These are phyloP conservation scores for Royoungia palumana DNA, from an alignment of 768 basidiomycete species.

Conservation along the genomic window DNA sequence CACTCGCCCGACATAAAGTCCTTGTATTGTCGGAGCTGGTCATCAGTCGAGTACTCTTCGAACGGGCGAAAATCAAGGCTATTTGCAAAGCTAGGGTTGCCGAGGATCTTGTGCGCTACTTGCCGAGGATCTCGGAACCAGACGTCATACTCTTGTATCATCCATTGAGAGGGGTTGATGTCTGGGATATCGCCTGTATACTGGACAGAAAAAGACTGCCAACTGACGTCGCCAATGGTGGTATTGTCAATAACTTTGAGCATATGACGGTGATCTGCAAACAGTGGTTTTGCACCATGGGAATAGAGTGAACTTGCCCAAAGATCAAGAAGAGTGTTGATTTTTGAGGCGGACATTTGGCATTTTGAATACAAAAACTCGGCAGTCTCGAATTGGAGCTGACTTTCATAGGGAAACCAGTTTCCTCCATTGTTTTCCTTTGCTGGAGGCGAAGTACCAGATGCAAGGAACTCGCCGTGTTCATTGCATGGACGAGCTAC, in stretches of 20 bases:
- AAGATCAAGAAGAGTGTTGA: slow-evolving; percentile 18
- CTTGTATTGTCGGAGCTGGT: slow-evolving; percentile 2
- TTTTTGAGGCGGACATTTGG: slow-evolving; percentile 21
- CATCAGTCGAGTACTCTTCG: slow-evolving; percentile 8
- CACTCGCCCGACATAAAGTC: neutral
- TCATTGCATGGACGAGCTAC: neutral
- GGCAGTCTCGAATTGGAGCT: slow-evolving; percentile 15
- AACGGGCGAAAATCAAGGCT: slow-evolving; percentile 20
- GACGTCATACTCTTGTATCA: slow-evolving; percentile 22
- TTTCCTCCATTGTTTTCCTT: neutral
- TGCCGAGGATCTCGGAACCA: slow-evolving; percentile 23
- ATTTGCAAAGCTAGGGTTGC: slow-evolving; percentile 19
- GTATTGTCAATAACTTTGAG: slow-evolving; percentile 26
- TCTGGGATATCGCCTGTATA: slow-evolving; percentile 17
- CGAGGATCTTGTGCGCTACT: slow-evolving; percentile 19
- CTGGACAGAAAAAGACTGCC: slow-evolving; percentile 22
- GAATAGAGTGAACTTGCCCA: slow-evolving; percentile 14
- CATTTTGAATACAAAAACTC: slow-evolving; percentile 18
- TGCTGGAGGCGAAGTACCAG: slow-evolving; percentile 1
- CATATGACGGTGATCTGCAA: slow-evolving; percentile 19
- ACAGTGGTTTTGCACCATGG: slow-evolving; percentile 20
- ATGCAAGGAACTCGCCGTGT: neutral
- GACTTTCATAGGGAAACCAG: slow-evolving; percentile 13
- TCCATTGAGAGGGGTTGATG: slow-evolving; percentile 24
- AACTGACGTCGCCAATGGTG: slow-evolving; percentile 24